Conservation (phyloP, 805 yeast genomes). For the Lipomyces japonicus region DNA sequence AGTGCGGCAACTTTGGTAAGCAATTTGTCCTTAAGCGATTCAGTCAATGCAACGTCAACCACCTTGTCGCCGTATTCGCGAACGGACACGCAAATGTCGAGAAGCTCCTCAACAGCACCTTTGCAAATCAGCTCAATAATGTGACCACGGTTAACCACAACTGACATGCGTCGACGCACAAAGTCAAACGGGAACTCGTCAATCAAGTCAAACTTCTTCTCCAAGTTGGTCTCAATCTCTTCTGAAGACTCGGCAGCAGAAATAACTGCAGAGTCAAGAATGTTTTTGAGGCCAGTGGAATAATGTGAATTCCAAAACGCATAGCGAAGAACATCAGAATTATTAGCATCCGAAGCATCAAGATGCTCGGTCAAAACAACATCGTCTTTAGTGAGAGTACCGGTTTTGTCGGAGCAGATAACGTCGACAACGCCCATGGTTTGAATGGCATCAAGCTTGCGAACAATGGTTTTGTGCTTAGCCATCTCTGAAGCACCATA, state of each 20-base stretch:
- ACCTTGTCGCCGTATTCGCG: constrained; percentile 14
- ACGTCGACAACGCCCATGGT: constrained; percentile 58
- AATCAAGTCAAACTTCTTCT: constrained; percentile 16
- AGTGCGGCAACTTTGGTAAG: constrained; percentile 18
- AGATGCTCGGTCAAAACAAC: constrained; percentile 25
- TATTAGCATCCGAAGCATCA: constrained; percentile 17
- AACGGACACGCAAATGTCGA: constrained; percentile 19
- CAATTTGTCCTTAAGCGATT: constrained; percentile 2
- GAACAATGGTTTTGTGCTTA: constrained; percentile 28
- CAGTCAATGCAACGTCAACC: constrained; percentile 9
- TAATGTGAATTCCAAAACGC: constrained; percentile 24
- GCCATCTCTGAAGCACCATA: constrained; percentile 30
- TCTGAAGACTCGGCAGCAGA: constrained; percentile 17
- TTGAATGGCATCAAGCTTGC: constrained; percentile 34
- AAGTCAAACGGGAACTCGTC: constrained; percentile 29
- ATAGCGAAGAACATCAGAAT: constrained; percentile 18
- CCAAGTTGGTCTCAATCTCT: constrained; percentile 9
- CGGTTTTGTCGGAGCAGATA: constrained; percentile 51
- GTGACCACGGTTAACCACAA: constrained; percentile 11
- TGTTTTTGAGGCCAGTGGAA: constrained; percentile 26
- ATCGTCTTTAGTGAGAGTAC: constrained; percentile 43
- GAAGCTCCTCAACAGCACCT: constrained; percentile 28
- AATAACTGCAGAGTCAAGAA: constrained; percentile 24
- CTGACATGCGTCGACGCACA: constrained; percentile 28
- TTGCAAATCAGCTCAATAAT: constrained; percentile 23